phyloP scores from a whole-genome alignment of 768 basidiomycete species.

The Boletus vermiculosoides region DNA sequence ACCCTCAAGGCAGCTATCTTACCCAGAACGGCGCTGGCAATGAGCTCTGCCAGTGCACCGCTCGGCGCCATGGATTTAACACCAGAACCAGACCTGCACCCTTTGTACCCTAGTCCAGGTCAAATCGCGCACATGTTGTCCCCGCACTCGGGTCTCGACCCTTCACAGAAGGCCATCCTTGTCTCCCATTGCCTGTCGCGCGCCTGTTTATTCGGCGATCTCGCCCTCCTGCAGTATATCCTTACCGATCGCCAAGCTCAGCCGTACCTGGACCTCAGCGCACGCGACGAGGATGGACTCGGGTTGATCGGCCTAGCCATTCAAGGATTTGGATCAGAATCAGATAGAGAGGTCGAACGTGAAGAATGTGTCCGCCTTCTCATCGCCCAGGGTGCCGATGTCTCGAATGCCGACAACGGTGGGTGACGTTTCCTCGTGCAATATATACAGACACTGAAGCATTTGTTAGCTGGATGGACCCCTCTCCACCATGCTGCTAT shows the following conservation, averaged over 20 bases:
- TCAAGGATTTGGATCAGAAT: conserved; percentile 79
- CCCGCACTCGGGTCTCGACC: conserved; percentile 63
- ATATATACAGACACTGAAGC: conserved; percentile 3
- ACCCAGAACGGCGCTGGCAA: conserved; percentile 10
- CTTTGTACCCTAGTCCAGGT: conserved; percentile 67
- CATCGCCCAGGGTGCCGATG: conserved; percentile 73
- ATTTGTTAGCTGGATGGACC: conserved; percentile 82
- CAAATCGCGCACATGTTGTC: conserved; percentile 65
- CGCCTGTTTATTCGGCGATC: conserved; percentile 76
- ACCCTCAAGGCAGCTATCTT: conserved; percentile 4
- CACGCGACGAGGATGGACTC: conserved; percentile 84
- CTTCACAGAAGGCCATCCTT: conserved; percentile 65
- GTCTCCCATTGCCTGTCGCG: conserved; percentile 73
- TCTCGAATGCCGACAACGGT: conserved; percentile 63
- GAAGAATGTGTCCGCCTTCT: conserved; percentile 87
- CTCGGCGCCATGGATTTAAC: conserved; percentile 50
- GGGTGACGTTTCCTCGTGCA: conserved; percentile 19
- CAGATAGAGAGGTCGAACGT: conserved; percentile 81
- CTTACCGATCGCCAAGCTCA: conserved; percentile 68
- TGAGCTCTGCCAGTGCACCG: conserved; percentile 31
- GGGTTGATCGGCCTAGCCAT: conserved; percentile 75
- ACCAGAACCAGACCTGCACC: conserved; percentile 78
- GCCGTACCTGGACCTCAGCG: conserved; percentile 60
- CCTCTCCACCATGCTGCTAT: conserved; percentile 91
- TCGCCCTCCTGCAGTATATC: conserved; percentile 68